Evolutionary conservation across 306 rosid species (phyloP), one percentile per base, ranked within the genome.

Genomic region (Fagus crenata): DNA sequence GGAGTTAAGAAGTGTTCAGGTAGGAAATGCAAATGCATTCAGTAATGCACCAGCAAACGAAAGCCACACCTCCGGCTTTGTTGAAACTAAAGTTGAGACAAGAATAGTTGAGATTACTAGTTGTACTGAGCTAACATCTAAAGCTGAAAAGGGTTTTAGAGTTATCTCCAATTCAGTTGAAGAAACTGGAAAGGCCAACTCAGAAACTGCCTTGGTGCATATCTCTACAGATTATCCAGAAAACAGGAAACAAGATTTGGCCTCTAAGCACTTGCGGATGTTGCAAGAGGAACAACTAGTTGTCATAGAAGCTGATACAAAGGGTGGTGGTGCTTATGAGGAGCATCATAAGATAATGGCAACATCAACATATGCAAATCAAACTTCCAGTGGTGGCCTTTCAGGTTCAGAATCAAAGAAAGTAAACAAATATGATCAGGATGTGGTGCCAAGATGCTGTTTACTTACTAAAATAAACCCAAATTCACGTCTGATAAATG

Each of bases 51-150:
- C 65, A 58, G 65, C 37, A 71, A 74, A 53, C 73, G 81, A 89
- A 83, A 67, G 78, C 84, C 49, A 77, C 76, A 67, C 75, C 67
- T 69, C 84, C 86, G 18, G 73, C 74, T 72, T 75, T 63, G 60
- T 87, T 41, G 93, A 89, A 51, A 92, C 82, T 80, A 85, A 80
- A 78, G 90, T 88, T 36, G 93, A 87, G 80, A 91, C 92, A 32
- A 93, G 88, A 83, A 86, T 86, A 85, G 95, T 91, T 46, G 93
- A 89, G 82, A 89, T 85, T 70, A 84, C 88, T 12, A 84, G 95
- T 83, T 87, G 73, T 67, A 49, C 79, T 11, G 35, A 74, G 51
- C 93, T 88, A 75, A 64, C 73, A 70, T 88, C 88, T 51, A 74
- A 83, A 77, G 85, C 85, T 46, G 74, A 84, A 15, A 85, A 89